Conservation (phyloP, 306 rosid genomes). For the Casuarina glauca region DNA sequence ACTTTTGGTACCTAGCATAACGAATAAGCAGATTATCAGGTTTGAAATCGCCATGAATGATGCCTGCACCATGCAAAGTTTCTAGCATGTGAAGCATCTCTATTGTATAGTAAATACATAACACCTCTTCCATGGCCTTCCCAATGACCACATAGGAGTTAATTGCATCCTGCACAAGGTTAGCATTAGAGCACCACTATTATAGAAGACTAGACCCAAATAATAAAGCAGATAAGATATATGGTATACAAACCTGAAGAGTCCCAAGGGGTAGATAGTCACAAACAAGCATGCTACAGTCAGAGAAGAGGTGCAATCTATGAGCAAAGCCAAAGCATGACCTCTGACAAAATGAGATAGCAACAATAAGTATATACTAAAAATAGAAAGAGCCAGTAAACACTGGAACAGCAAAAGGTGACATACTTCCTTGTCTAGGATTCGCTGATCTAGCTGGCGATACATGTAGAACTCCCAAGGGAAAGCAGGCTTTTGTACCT, state of each 20-base stretch:
- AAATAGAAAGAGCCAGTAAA: slow-evolving; percentile 23
- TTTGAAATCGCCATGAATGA: slow-evolving; percentile 97
- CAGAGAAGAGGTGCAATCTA: slow-evolving; percentile 68
- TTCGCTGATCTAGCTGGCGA: slow-evolving; percentile 80
- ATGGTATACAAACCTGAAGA: slow-evolving; percentile 63
- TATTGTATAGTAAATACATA: slow-evolving; percentile 79
- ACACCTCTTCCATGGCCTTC: slow-evolving; percentile 86
- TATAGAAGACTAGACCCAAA: slow-evolving; percentile 9
- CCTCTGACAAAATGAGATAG: slow-evolving; percentile 60
- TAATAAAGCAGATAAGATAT: slow-evolving; percentile 11
- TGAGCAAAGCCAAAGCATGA: slow-evolving; percentile 81
- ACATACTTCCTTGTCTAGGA: slow-evolving; percentile 62
- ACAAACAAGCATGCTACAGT: slow-evolving; percentile 77
- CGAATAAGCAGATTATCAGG: slow-evolving; percentile 94
- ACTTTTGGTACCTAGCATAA: slow-evolving; percentile 64
- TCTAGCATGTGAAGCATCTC: slow-evolving; percentile 92
- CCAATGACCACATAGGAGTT: slow-evolving; percentile 63
- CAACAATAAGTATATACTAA: slow-evolving; percentile 35
- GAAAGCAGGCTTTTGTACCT: slow-evolving; percentile 92
- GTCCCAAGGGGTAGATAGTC: slow-evolving; percentile 81
- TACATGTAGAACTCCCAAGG: slow-evolving; percentile 96
- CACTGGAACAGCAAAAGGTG: slow-evolving; percentile 14
- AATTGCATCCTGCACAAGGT: slow-evolving; percentile 71
- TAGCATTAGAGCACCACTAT: slow-evolving; percentile 26
- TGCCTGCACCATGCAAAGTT: slow-evolving; percentile 67